These are phyloP conservation scores for Tanacetum coccineum DNA, from an alignment of 129 eudicot species.

Conservation along the genomic window DNA sequence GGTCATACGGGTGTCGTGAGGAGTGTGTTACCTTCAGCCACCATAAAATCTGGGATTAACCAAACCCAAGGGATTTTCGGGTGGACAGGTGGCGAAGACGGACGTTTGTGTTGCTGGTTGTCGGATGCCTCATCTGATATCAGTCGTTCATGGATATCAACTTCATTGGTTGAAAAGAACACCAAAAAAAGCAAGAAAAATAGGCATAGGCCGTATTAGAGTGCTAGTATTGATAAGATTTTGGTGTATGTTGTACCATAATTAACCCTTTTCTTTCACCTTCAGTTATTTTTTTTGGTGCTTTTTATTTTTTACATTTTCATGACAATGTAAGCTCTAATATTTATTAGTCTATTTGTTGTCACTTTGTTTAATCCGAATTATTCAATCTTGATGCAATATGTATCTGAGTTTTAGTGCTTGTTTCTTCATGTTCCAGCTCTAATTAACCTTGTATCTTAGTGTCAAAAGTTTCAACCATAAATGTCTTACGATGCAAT, in stretches of 20 bases:
- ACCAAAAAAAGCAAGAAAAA: conserved; percentile 42
- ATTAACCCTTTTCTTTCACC: neutral
- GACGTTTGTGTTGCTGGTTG: conserved; percentile 90
- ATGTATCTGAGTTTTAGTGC: too few species aligned
- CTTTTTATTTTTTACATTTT: neutral
- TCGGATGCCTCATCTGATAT: conserved; percentile 50
- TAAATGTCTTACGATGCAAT: too few species aligned
- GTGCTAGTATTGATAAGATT: conserved; percentile 6
- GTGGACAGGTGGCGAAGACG: conserved; percentile 99
- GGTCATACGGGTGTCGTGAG: conserved; percentile 85
- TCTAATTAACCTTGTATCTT: too few species aligned
- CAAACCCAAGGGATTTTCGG: conserved; percentile 65
- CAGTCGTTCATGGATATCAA: conserved; percentile 67
- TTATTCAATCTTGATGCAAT: neutral
- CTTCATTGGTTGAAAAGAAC: conserved; percentile 46
- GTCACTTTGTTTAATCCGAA: neutral
- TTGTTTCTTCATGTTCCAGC: too few species aligned
- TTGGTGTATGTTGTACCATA: conserved; percentile 30
- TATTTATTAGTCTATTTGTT: neutral
- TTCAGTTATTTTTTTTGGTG: neutral
- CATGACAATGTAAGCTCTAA: conserved; percentile 14
- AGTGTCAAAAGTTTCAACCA: too few species aligned
- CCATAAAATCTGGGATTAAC: conserved; percentile 30
- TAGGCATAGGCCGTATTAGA: conserved; percentile 75
- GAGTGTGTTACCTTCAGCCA: conserved; percentile 55